Percentiles rank a stretch among this genome's conserved stretches.
phyloP scores from a whole-genome alignment of 768 basidiomycete genomes.

The Lactifluus volemus region DNA sequence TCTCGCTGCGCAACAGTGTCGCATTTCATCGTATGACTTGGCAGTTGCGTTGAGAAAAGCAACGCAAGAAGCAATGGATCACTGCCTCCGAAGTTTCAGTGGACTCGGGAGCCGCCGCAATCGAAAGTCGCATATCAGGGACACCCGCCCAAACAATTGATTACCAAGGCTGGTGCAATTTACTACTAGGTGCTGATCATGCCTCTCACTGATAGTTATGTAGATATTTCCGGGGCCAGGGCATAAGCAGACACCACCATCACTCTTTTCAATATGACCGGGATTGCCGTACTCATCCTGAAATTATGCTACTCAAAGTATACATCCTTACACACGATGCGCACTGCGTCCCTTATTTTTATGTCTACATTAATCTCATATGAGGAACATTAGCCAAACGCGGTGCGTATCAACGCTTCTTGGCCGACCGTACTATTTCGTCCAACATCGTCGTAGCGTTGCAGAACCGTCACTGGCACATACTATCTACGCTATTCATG shows the following conservation, averaged over 20 bases:
- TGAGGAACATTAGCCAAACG: background rate
- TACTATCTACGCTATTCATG: background rate
- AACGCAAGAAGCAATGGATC: slow-evolving; percentile 61
- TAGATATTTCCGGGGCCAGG: background rate
- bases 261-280: background rate
- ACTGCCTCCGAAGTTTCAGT: slow-evolving; percentile 32
- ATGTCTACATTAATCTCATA: background rate
- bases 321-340: background rate
- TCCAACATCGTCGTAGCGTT: background rate
- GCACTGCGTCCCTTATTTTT: background rate
- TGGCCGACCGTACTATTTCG: background rate
- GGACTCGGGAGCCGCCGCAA: background rate
- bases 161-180: background rate
- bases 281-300: background rate
- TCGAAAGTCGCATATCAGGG: background rate
- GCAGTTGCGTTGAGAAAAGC: slow-evolving; percentile 49
- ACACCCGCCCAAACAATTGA: background rate
- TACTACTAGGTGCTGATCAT: background rate
- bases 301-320: background rate
- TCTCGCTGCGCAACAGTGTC: slow-evolving; percentile 59
- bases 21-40: slow-evolving; percentile 50
- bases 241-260: background rate
- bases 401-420: background rate
- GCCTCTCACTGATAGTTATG: background rate
- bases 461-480: background rate